A percentile compares a stretch with the other conserved stretches of the same genome.
These are phyloP conservation scores for Trichosporon faecale DNA, from an alignment of 1,284 basidiomycete species.

Conservation along the genomic window DNA sequence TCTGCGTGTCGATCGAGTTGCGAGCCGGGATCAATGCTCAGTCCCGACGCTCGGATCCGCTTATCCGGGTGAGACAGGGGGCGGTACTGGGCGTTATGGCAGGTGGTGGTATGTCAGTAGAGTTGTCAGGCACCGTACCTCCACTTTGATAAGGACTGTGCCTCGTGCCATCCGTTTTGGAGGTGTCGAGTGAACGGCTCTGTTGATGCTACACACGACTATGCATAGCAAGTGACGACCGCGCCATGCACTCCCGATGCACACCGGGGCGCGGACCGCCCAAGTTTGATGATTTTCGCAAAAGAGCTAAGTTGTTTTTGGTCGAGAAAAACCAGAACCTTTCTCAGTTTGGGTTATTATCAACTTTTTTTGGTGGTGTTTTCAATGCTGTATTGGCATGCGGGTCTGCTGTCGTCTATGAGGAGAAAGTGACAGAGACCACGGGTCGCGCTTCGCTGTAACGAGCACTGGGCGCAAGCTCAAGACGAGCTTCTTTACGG, in stretches of 20 bases:
- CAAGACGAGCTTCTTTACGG: slow-evolving; percentile 2
- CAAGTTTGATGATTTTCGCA: neutral
- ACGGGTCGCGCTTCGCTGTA: neutral
- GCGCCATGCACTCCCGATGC: slow-evolving; percentile 9
- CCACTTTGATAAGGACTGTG: neutral
- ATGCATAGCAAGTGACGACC: slow-evolving; percentile 1
- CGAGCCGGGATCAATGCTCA: too few species aligned
- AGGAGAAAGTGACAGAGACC: neutral
- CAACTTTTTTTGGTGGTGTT: slow-evolving; percentile 1
- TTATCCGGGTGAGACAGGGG: too few species aligned
- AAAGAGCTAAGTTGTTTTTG: neutral
- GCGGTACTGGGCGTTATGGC: too few species aligned
- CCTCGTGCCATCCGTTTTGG: neutral
- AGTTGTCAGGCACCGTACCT: too few species aligned
- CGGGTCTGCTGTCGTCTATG: slow-evolving; percentile 2
- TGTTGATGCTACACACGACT: neutral
- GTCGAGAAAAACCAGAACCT: slow-evolving; percentile 1
- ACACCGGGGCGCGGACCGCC: slow-evolving; percentile 1
- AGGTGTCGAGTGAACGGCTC: too few species aligned
- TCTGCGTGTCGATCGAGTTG: too few species aligned
- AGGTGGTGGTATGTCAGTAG: too few species aligned
- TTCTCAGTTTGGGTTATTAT: neutral
- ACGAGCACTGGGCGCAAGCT: neutral
- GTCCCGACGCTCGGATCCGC: too few species aligned
- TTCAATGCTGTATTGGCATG: neutral